These are phyloP conservation scores for Auricularia sp. DNA, from an alignment of 768 basidiomycete genomes.

Conservation along the genomic window DNA sequence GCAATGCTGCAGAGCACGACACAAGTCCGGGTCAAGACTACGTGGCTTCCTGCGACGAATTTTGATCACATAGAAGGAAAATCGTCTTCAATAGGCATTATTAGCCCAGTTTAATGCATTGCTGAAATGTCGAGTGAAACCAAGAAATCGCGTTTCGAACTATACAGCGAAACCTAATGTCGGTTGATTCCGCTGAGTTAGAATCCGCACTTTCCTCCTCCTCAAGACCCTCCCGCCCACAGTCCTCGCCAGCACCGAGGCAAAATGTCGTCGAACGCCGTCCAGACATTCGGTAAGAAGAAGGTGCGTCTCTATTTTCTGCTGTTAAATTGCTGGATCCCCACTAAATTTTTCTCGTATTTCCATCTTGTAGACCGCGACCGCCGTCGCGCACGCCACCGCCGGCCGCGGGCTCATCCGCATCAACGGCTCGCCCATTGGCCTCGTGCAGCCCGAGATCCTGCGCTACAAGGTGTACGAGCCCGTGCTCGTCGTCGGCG, in stretches of 20 bases:
- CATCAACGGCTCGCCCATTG: conserved; percentile 93
- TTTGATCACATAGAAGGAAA: too few relatives aligned
- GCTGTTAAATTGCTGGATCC: background rate
- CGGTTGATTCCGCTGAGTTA: too few relatives aligned
- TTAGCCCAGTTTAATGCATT: too few relatives aligned
- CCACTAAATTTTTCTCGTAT: conserved; percentile 8
- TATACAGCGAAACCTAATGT: too few relatives aligned
- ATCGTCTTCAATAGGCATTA: too few relatives aligned
- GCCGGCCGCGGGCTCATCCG: conserved; percentile 95
- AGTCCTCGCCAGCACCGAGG: background rate
- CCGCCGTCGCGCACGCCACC: conserved; percentile 93
- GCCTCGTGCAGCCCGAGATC: conserved; percentile 90
- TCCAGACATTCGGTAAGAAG: conserved; percentile 99
- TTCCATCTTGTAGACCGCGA: conserved; percentile 63
- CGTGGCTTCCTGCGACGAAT: too few relatives aligned
- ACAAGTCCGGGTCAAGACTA: too few relatives aligned
- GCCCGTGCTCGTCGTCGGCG: conserved; percentile 86
- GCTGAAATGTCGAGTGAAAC: too few relatives aligned
- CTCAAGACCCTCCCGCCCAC: background rate
- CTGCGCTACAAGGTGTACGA: conserved; percentile 98
- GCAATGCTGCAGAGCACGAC: too few relatives aligned
- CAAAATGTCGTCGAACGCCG: conserved; percentile 52
- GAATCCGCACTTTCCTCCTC: background rate
- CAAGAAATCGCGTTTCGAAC: too few relatives aligned
- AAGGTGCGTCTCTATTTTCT: conserved; percentile 47